Evolutionary conservation across 2,329 filamentous ascomycete species (phyloP), one percentile per base, ranked within the genome.

Genomic region (Xylariaceae sp.): DNA sequence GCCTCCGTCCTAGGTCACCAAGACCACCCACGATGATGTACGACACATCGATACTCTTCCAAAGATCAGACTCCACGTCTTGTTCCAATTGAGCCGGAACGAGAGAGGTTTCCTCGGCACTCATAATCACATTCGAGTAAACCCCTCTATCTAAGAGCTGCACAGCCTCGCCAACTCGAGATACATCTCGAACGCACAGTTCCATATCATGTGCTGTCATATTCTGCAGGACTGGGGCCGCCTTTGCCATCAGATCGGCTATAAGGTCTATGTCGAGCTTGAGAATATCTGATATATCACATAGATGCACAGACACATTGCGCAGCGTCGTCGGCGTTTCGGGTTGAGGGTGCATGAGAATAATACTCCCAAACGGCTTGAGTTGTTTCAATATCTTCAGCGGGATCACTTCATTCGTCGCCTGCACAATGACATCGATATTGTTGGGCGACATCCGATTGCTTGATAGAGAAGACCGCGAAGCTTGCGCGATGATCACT

Each of bases 21-120:
- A 55, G 23, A 5, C 55, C 52, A 2, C 55, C 55, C 6, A 45
- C 45, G 12, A 56, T 22, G 3, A 58, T 40, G 21, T 54, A 55
- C 0, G 54, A 44, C 4, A 37, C 48, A 14, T 50, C 33, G 7
- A 32, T 36, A 12, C 27, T 27, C 2, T 14, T 16, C 50, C 45
- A 53, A 10, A 4, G 7, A 11, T 38, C 35, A n/a, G 16, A 14
- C 5, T 39, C 19, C 19, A 16, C 5, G 27, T 8, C 4, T 37
- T 23, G 12, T 12, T 11, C 29, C 25, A 6, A 37, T 17, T 5
- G 44, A 47, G 16, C 44, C 34, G 8, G 23, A 6, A 4, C 35
- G 16, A 32, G 4, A 8, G 27, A 32, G 27, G 12, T 16, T 14
- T 8, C 4, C 3, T 32, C 35, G 2, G 46, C 44, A n/a, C 35